Conservation (phyloP, 768 basidiomycete species). For the Porpolomopsis calyptriformis region DNA sequence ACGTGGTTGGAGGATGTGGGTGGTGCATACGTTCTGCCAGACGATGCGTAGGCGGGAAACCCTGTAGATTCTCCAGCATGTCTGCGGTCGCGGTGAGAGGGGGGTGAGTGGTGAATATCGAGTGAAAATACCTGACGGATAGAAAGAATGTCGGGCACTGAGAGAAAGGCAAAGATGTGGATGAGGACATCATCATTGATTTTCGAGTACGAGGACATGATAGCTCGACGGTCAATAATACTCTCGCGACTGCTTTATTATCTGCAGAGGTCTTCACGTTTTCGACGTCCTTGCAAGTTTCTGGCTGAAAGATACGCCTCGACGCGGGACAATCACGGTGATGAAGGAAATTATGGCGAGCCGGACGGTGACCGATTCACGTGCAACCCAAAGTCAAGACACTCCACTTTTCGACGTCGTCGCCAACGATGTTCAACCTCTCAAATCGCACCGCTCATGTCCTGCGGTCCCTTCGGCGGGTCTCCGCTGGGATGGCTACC, state of each 20-base stretch:
- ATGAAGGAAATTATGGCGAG: too few relatives aligned
- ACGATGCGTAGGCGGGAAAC: constrained; percentile 42
- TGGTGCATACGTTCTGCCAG: constrained; percentile 42
- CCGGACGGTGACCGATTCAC: not conserved
- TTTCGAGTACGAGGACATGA: too few relatives aligned
- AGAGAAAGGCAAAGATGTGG: constrained; percentile 23
- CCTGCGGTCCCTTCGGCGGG: constrained; percentile 40
- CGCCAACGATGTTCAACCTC: constrained; percentile 53
- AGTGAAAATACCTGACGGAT: constrained; percentile 29
- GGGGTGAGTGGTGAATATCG: not conserved
- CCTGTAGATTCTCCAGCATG: constrained; percentile 35
- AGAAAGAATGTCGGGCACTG: constrained; percentile 31
- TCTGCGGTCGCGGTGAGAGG: constrained; percentile 22
- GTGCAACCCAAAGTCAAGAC: not conserved
- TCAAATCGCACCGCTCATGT: constrained; percentile 43
- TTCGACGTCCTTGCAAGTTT: too few relatives aligned
- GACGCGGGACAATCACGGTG: too few relatives aligned
- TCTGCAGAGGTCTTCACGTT: too few relatives aligned
- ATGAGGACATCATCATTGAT: constrained; percentile 28
- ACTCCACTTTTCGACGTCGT: constrained; percentile 1
- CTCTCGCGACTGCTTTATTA: too few relatives aligned
- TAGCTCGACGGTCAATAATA: too few relatives aligned
- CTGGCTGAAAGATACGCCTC: too few relatives aligned
- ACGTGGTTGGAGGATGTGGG: constrained; percentile 32
- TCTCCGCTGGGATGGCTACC: constrained; percentile 71